phyloP scores from a whole-genome alignment of 2,329 filamentous ascomycete species.

The Aspergillus candidus region DNA sequence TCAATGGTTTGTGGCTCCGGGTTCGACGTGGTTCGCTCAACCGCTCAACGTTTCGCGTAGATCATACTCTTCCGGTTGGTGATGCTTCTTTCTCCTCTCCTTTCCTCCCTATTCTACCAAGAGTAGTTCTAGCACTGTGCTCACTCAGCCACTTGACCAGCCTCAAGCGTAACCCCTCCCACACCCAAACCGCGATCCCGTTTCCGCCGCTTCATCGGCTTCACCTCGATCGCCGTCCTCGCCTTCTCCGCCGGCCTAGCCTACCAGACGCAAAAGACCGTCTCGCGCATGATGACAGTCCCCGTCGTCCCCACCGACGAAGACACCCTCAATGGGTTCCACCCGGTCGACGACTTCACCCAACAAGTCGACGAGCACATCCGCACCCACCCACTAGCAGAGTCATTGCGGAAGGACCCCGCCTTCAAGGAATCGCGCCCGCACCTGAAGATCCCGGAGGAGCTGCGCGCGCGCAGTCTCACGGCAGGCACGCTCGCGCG shows the following conservation, averaged over 20 bases:
- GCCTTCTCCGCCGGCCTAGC: slow-evolving; percentile 28
- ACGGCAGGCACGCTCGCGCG: slow-evolving; percentile 76
- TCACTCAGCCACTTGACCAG: background rate
- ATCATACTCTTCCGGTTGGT: too few relatives aligned
- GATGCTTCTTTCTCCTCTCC: too few relatives aligned
- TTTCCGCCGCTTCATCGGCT: slow-evolving; percentile 31
- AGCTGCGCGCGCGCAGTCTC: slow-evolving; percentile 66
- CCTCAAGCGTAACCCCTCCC: slow-evolving; percentile 4
- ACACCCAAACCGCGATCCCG: slow-evolving; percentile 22
- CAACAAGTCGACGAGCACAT: slow-evolving; percentile 66
- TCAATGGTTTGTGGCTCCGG: slow-evolving; percentile 2
- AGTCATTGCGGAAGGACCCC: slow-evolving; percentile 60
- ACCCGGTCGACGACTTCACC: slow-evolving; percentile 47
- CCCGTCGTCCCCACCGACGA: slow-evolving; percentile 55
- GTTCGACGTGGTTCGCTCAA: too few relatives aligned
- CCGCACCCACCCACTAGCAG: slow-evolving; percentile 65
- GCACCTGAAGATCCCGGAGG: slow-evolving; percentile 74
- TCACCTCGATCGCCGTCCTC: slow-evolving; percentile 30
- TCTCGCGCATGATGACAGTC: slow-evolving; percentile 30
- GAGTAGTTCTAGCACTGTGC: too few relatives aligned
- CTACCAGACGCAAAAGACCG: slow-evolving; percentile 21
- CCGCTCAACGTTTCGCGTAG: too few relatives aligned
- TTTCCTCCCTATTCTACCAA: too few relatives aligned
- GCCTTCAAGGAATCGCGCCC: slow-evolving; percentile 72
- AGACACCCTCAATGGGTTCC: slow-evolving; percentile 65